Conservation (phyloP, 805 yeast genomes). For the Myxozyma geophila region DNA sequence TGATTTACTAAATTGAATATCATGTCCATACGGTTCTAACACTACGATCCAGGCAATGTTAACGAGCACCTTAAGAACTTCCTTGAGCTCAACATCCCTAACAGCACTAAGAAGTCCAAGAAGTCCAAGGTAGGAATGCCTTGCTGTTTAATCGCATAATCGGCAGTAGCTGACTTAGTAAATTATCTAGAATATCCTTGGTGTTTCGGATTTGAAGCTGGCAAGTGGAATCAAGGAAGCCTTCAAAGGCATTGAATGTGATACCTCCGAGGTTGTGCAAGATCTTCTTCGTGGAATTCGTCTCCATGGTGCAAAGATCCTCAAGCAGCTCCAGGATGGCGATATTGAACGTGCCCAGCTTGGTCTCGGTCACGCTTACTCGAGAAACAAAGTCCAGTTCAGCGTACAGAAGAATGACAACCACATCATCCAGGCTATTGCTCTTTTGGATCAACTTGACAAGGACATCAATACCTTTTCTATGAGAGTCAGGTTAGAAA, state of each 20-base stretch:
- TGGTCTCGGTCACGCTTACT: constrained; percentile 98
- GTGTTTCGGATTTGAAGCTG: constrained; percentile 90
- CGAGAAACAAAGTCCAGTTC: constrained; percentile 98
- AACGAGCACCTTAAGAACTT: constrained; percentile 89
- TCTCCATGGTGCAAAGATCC: constrained; percentile 82
- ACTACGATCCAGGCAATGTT: constrained; percentile 54
- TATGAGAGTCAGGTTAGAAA: constrained; percentile 76
- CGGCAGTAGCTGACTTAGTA: background rate
- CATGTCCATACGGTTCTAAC: background rate
- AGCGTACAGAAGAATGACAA: constrained; percentile 98
- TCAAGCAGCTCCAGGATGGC: constrained; percentile 90
- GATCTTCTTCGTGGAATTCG: constrained; percentile 95
- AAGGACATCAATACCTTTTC: constrained; percentile 97
- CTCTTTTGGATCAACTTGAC: constrained; percentile 94
- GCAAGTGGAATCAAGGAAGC: constrained; percentile 95
- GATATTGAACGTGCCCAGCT: constrained; percentile 97
- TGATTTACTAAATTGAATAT: background rate
- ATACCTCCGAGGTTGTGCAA: constrained; percentile 89
- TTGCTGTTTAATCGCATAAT: background rate
- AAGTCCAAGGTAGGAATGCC: constrained; percentile 53
- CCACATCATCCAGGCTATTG: constrained; percentile 98
- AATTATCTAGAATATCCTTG: constrained; percentile 56
- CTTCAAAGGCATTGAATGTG: constrained; percentile 87
- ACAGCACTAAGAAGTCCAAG: constrained; percentile 56
- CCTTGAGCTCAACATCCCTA: constrained; percentile 89